phyloP scores from a whole-genome alignment of 2,329 filamentous ascomycete genomes.

The Xylaria sp. region DNA sequence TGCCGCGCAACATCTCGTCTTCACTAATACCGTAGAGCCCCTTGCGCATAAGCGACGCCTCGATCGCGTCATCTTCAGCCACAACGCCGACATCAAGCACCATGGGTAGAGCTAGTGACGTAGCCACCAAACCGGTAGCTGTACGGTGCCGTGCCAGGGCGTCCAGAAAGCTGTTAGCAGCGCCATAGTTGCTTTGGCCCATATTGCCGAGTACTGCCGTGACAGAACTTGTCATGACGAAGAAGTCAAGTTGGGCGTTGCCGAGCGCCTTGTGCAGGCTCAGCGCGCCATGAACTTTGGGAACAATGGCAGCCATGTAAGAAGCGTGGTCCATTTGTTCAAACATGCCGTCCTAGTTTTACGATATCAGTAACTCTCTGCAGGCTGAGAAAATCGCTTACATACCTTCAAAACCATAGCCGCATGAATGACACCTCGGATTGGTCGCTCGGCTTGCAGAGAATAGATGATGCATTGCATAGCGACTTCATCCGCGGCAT shows the following conservation, averaged over 20 bases:
- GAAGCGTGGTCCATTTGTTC: constrained; percentile 32
- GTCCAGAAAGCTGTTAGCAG: constrained; percentile 40
- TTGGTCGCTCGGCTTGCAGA: constrained; percentile 33
- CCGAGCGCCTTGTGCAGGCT: constrained; percentile 36
- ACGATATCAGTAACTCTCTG: constrained; percentile 13
- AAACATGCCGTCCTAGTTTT: constrained; percentile 35
- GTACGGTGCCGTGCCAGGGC: constrained; percentile 37
- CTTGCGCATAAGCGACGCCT: constrained; percentile 41
- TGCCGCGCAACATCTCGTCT: constrained; percentile 43
- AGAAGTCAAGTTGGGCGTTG: constrained; percentile 39
- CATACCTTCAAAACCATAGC: constrained; percentile 41
- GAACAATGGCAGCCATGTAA: constrained; percentile 23
- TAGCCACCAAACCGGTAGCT: constrained; percentile 25
- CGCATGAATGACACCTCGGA: constrained; percentile 45
- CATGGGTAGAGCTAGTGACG: constrained; percentile 41
- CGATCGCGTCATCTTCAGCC: constrained; percentile 40
- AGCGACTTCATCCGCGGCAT: constrained; percentile 27
- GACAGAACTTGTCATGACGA: constrained; percentile 44
- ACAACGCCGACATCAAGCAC: constrained; percentile 42
- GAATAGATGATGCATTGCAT: constrained; percentile 28
- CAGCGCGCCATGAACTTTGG: constrained; percentile 39
- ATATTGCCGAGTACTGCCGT: constrained; percentile 39
- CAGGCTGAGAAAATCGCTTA: background rate
- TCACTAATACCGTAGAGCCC: constrained; percentile 50
- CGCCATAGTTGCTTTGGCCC: constrained; percentile 41